Base-by-base conservation (phyloP, 2,329 filamentous ascomycete species). In the Colletotrichum brevisporum region DNA sequence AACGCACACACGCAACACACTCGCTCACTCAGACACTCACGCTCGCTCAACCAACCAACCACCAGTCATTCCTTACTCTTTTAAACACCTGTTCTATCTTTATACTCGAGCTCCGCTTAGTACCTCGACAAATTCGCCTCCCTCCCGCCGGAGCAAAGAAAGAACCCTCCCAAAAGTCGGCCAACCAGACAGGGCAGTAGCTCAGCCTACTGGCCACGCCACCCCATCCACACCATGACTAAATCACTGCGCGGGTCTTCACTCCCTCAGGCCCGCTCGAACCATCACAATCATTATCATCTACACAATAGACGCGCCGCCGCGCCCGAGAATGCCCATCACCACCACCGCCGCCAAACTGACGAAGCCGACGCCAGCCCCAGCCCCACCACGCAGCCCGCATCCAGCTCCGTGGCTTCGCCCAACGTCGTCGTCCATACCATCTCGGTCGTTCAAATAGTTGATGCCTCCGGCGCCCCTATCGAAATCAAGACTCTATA, bases 371-470 rank as follows among this genome's bases (percentile, higher is more conserved):
- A 70, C 55, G 76, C 60, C 69, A 62, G 63, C 67, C 50, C 60
- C 70, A 63, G 63, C 68, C 48, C 62, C 66, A 53, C 63, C 26
- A 27, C 66, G 31, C 31, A 53, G 58, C 51, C 71, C 71, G 60
- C 70, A 63, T 54, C 71, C 56, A 70, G 58, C 39, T 41, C 47
- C 66, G 65, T 72, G 69, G 63, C 67, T 47, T 24, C 65, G 21
- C 45, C 60, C 61, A 78, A 80, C 73, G 78, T 86, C 69, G 79
- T 89, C 74, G 80, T 88, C 61, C 82, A 88, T 76, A 89, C 87
- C 73, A 78, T 89, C 71, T 87, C 86, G 27, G 80, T 89, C 75
- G 77, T 89, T 63, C 83, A 88, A 72, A 74, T 86, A 70, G 82
- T 88, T 71, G 85, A 89, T 76, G 78, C 78, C 53, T 75, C 77